phyloP scores from a whole-genome alignment of 352 stramenopile species.

The Pseudoperonospora humuli region DNA sequence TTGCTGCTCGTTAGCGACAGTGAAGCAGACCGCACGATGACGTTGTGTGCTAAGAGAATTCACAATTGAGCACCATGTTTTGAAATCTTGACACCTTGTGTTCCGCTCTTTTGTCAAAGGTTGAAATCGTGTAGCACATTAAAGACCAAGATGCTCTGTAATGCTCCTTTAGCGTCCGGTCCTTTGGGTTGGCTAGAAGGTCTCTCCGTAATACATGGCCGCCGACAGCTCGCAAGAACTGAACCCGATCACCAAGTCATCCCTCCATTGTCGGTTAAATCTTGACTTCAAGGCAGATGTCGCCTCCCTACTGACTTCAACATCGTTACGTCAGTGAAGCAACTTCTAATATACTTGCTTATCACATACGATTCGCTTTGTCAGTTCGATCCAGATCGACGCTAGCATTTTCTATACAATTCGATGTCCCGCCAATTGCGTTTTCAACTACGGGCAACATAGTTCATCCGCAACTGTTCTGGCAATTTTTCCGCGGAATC shows the following conservation, averaged over 20 bases:
- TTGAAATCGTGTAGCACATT: no score
- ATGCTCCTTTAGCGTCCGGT: no score
- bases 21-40: slow-evolving; percentile 1
- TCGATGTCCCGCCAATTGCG: background rate
- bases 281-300: background rate
- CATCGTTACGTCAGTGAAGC: background rate
- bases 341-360: slow-evolving; percentile 1
- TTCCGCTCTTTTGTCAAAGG: no score
- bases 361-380: background rate
- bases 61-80: no score
- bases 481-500: slow-evolving; percentile 22
- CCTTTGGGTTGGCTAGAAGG: no score
- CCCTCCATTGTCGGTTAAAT: background rate
- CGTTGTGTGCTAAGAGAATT: slow-evolving; percentile 18
- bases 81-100: no score
- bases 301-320: slow-evolving; percentile 26
- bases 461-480: background rate
- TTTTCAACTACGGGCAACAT: background rate
- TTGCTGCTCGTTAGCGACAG: slow-evolving; percentile 6
- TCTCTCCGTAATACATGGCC: background rate
- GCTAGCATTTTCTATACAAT: background rate
- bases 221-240: background rate
- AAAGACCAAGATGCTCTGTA: background rate
- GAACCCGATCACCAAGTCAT: slow-evolving; percentile 6
- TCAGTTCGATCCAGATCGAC: background rate